phyloP scores from a whole-genome alignment of 768 basidiomycete species.

The Mycena sanguinolenta region DNA sequence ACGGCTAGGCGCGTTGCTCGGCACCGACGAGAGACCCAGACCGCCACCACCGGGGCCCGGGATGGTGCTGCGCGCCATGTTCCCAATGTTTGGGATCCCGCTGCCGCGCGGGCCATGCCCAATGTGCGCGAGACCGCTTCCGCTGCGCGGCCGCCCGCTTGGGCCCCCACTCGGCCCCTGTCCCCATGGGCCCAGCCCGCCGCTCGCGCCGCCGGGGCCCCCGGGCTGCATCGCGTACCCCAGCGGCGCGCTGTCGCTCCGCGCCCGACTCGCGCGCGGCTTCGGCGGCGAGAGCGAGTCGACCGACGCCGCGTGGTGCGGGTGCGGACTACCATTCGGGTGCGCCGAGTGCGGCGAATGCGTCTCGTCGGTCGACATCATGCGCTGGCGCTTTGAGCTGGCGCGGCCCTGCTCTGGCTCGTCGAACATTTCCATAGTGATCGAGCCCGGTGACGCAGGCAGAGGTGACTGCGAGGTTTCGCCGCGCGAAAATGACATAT shows the following conservation, averaged over 20 bases:
- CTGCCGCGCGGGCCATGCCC: conserved; percentile 37
- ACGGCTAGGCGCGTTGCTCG: conserved; percentile 37
- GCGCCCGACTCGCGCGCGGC: conserved; percentile 62
- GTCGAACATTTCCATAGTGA: conserved; percentile 62
- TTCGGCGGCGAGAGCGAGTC: conserved; percentile 48
- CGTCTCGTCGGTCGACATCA: conserved; percentile 54
- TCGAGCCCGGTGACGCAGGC: conserved; percentile 57
- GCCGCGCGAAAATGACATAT: conserved; percentile 56
- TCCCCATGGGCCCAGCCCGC: conserved; percentile 42
- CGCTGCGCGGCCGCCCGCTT: conserved; percentile 61
- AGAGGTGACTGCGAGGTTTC: conserved; percentile 53
- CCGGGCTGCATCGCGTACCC: conserved; percentile 57
- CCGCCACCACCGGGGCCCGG: conserved; percentile 38
- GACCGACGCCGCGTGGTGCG: conserved; percentile 37
- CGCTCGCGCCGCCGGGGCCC: conserved; percentile 32
- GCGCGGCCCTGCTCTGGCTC: conserved; percentile 47
- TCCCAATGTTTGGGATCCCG: conserved; percentile 55
- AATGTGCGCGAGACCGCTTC: conserved; percentile 59
- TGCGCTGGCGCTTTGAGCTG: conserved; percentile 66
- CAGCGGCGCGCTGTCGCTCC: conserved; percentile 78
- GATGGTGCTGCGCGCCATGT: conserved; percentile 47
- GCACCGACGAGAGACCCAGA: conserved; percentile 52
- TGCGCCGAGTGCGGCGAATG: conserved; percentile 33
- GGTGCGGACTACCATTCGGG: conserved; percentile 37
- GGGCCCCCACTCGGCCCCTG: conserved; percentile 43